Base-by-base conservation (phyloP, 169 alveolate species). In the Fabrea salina region DNA sequence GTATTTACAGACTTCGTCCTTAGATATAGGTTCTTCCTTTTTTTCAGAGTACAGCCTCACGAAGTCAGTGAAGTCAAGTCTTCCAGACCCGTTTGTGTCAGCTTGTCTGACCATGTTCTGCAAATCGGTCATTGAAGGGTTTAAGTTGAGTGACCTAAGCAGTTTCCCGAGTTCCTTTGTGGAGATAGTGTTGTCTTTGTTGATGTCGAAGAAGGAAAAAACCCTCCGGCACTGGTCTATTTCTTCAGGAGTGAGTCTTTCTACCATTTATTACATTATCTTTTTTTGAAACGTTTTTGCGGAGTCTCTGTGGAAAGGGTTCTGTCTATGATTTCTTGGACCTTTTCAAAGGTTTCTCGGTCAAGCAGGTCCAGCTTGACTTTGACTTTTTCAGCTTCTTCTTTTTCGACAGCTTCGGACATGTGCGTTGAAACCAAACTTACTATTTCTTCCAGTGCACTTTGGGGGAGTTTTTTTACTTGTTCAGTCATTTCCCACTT, bases 311-410 rank as follows among this genome's bases (percentile, higher is more conserved):
- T 16, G 19, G 56, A n/a, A 0, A n/a, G 32, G 3, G 25, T n/a
- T 37, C 39, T 51, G 50, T 61, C 74, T 8, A 61, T 35, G 25
- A 61, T 61, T 25, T 61, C 50, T 61, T 61, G 74, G 25, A 61
- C 8, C 13, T n/a, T 33, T 13, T 16, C 16, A 61, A 61, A 61
- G 39, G 74, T 61, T 13, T 61, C 74, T 2, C 74, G 11, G 39
- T 16, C 32, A 33, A 61, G 27, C 22, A 32, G 37, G 47, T 85
- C 94, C 2, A 89, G 75, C 57, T 86, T 86, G 30, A 89, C 81
- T 58, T 82, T 82, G n/a, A 89, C 16, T 75, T 79, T 89, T 25
- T 89, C 92, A 49, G 67, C 41, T 32, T 89, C 91, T 27, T 79
- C 13, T 19, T 85, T 88, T 37, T 82, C 85, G 7, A 86, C 53